phyloP scores from a whole-genome alignment of 495 filamentous ascomycete species.

The Tricharina praecox region DNA sequence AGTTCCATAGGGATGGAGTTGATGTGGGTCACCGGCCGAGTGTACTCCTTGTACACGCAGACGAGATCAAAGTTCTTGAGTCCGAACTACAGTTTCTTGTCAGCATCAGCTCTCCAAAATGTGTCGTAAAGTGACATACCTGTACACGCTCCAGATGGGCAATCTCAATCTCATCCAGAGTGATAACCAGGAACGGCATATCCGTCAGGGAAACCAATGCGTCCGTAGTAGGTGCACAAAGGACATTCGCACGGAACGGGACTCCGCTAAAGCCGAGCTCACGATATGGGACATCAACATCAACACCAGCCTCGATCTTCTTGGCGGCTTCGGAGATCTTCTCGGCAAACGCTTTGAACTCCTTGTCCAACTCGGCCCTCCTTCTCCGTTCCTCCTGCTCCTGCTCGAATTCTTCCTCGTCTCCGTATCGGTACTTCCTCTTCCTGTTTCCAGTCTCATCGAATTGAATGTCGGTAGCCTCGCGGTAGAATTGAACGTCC shows the following conservation, averaged over 20 bases:
- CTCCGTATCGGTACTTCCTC: conserved; percentile 93
- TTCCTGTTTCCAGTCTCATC: conserved; percentile 98
- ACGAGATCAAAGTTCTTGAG: conserved; percentile 99
- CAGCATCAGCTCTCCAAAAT: neutral
- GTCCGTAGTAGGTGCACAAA: conserved; percentile 90
- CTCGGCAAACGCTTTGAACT: conserved; percentile 94
- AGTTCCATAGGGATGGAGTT: conserved; percentile 97
- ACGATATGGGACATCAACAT: conserved; percentile 90
- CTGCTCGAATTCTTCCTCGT: conserved; percentile 96
- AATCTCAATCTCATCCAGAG: conserved; percentile 86
- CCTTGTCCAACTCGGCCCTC: conserved; percentile 75
- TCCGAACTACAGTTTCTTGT: conserved; percentile 45
- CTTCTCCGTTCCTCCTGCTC: conserved; percentile 93
- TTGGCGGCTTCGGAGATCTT: conserved; percentile 88
- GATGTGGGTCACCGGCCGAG: conserved; percentile 69
- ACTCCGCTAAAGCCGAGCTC: conserved; percentile 96
- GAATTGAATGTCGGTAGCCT: conserved; percentile 96
- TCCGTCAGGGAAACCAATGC: conserved; percentile 96
- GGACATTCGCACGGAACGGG: conserved; percentile 82
- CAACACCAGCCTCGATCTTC: conserved; percentile 51
- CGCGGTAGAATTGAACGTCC: conserved; percentile 95
- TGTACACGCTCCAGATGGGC: conserved; percentile 94
- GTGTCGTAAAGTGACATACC: conserved; percentile 27
- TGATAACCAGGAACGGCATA: conserved; percentile 87
- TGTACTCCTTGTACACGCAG: conserved; percentile 93